Base-by-base conservation (phyloP, 345 rosid species). In the Cardamine chenopodiifolia region DNA sequence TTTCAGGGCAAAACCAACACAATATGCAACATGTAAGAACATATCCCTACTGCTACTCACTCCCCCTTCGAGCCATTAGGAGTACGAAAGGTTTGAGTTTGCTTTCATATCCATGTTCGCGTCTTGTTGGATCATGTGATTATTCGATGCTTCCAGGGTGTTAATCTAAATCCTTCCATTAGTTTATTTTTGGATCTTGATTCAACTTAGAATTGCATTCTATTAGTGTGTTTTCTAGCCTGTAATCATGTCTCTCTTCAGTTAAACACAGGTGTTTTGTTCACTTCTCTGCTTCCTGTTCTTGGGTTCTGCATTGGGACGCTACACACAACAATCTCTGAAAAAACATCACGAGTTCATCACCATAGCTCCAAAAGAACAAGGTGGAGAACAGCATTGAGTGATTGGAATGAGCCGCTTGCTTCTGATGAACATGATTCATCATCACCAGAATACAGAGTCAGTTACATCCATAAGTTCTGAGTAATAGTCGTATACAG, bases 321-420 rank as follows among this genome's bases (percentile, higher is more conserved):
- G 29, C 3, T 63, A 26, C 67, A 37, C 61, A 22, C 66, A 26
- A 28, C 28, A 37, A 26, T 77, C 55, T 48, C 71, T 19, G 45
- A 22, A 25, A 70, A 35, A 47, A 45, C 10, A 26, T 54, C 71
- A 47, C 26, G 0, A 44, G 65, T 0, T 68, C 56, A 62, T 25
- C 75, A 63, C 35, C 35, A 34, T 55, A 8, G 28, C 64, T 77
- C 80, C 66, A 28, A 70, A 70, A 56, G 45, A 54, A 55, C 66
- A 34, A 70, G 76, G 29, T 77, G 80, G 80, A 64, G 54, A 77
- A 70, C 55, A n/a, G 56, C 70, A 47, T 56, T 77, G 37, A 65
- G 29, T 49, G 76, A 64, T 26, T 11, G 28, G 55, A 49, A 20
- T 8, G 80, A 77, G 55, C 67, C 65, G 14, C 52, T 52, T 62